A percentile compares a stretch with the other conserved stretches of the same genome.
Evolutionary conservation across 2,329 filamentous ascomycete genomes (phyloP).

Genomic region (Apiospora saccharicola): DNA sequence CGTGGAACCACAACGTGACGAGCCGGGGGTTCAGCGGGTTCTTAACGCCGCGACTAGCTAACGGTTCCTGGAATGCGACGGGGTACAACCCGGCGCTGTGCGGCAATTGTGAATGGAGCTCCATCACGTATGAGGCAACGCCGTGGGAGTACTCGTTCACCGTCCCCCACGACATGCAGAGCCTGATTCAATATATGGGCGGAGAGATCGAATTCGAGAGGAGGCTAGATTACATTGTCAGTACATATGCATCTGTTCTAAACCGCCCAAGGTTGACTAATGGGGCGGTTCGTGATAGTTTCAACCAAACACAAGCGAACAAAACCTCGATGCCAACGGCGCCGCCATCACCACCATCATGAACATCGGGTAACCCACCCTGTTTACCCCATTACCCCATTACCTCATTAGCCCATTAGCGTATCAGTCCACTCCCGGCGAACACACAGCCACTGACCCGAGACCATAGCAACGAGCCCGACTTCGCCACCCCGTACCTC

Average conservation of each 20-base stretch:
- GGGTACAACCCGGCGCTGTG: conserved; percentile 63
- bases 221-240: conserved; percentile 68
- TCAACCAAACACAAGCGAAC: conserved; percentile 34
- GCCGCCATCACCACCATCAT: conserved; percentile 35
- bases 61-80: conserved; percentile 69
- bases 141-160: conserved; percentile 76
- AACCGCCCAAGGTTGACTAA: conserved; percentile 33
- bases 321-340: conserved; percentile 32
- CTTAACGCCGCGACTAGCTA: conserved; percentile 72
- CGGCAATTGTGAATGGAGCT: conserved; percentile 64
- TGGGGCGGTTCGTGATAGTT: conserved; percentile 25
- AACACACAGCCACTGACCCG: conserved; percentile 46
- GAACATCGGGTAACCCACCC: conserved; percentile 33
- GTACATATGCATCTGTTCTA: conserved; percentile 23
- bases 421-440: not conserved
- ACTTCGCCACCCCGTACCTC: conserved; percentile 71
- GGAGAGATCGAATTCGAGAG: conserved; percentile 64
- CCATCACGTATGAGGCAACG: conserved; percentile 76
- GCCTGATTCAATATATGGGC: conserved; percentile 66
- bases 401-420: not conserved
- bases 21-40: conserved; percentile 74
- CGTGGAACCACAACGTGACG: conserved; percentile 67
- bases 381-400: not conserved
- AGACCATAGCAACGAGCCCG: conserved; percentile 66
- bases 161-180: conserved; percentile 60